These are phyloP conservation scores for Limtongia smithiae DNA, from an alignment of 805 yeast species.

Conservation along the genomic window DNA sequence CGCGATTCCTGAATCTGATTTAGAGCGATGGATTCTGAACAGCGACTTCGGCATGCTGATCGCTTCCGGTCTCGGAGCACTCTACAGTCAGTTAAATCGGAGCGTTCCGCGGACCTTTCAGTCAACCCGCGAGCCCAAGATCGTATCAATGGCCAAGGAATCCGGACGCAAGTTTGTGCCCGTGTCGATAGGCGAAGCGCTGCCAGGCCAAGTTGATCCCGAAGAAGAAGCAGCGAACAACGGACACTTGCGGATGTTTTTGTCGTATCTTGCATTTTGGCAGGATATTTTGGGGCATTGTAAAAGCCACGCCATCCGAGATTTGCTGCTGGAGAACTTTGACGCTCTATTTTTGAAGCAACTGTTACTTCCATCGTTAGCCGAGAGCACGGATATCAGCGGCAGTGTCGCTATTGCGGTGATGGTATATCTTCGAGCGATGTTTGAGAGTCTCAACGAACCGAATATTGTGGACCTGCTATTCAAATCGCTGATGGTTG, in stretches of 20 bases:
- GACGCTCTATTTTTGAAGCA: constrained; percentile 33
- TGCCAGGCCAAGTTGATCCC: constrained; percentile 10
- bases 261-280: constrained; percentile 34
- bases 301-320: constrained; percentile 16
- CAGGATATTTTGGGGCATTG: constrained; percentile 33
- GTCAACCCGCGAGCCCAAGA: constrained; percentile 25
- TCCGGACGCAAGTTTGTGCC: constrained; percentile 20
- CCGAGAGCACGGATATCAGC: constrained; percentile 27
- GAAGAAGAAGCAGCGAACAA: constrained; percentile 12
- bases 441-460: constrained; percentile 28
- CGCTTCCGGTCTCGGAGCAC: constrained; percentile 37
- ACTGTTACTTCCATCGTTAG: constrained; percentile 33
- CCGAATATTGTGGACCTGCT: constrained; percentile 10
- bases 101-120: constrained; percentile 24
- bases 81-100: constrained; percentile 30
- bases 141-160: constrained; percentile 26
- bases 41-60: constrained; percentile 34
- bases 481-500: background rate
- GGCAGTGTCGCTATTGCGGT: constrained; percentile 30
- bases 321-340: constrained; percentile 30
- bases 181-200: constrained; percentile 2
- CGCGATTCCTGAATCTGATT: constrained; percentile 22
- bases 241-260: constrained; percentile 26
- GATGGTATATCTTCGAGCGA: constrained; percentile 30
- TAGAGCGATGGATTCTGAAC: constrained; percentile 32